phyloP scores from a whole-genome alignment of 2,329 filamentous ascomycete genomes.

The Biscogniauxia mediterranea region DNA sequence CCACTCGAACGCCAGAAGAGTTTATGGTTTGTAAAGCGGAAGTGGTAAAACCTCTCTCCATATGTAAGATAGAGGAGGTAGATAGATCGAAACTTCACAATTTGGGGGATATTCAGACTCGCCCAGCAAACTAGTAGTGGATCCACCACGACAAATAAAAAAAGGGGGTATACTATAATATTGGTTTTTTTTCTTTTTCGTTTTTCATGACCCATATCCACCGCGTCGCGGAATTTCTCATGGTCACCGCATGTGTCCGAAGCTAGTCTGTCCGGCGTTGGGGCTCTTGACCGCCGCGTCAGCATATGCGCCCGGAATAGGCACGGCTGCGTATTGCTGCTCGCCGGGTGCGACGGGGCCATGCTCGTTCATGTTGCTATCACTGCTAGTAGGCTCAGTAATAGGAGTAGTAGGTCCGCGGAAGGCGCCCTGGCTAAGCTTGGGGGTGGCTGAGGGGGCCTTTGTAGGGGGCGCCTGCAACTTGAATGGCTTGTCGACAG shows the following conservation, averaged over 20 bases:
- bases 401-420: constrained; percentile 43
- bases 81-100: background rate
- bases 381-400: constrained; percentile 35
- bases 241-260: constrained; percentile 36
- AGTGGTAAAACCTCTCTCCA: background rate
- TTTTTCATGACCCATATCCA: constrained; percentile 1
- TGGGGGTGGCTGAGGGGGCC: constrained; percentile 75
- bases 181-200: constrained; percentile 3
- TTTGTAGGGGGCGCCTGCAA: constrained; percentile 82
- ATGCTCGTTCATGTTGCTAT: constrained; percentile 56
- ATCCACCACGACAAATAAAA: constrained; percentile 2
- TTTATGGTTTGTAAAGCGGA: background rate
- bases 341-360: constrained; percentile 74
- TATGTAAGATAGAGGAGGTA: background rate
- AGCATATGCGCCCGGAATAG: constrained; percentile 82
- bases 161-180: constrained; percentile 1
- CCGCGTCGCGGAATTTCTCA: background rate
- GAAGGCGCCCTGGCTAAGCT: constrained; percentile 62
- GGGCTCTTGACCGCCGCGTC: constrained; percentile 54
- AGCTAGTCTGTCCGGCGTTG: constrained; percentile 43
- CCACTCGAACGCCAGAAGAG: background rate
- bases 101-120: too few relatives aligned
- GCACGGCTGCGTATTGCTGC: constrained; percentile 79
- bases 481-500: constrained; percentile 65
- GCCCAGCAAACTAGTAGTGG: background rate